Evolutionary conservation across 139 green algal species (phyloP), one percentile per base, ranked within the genome.

Genomic region (Mesotaenium endlicherianum): DNA sequence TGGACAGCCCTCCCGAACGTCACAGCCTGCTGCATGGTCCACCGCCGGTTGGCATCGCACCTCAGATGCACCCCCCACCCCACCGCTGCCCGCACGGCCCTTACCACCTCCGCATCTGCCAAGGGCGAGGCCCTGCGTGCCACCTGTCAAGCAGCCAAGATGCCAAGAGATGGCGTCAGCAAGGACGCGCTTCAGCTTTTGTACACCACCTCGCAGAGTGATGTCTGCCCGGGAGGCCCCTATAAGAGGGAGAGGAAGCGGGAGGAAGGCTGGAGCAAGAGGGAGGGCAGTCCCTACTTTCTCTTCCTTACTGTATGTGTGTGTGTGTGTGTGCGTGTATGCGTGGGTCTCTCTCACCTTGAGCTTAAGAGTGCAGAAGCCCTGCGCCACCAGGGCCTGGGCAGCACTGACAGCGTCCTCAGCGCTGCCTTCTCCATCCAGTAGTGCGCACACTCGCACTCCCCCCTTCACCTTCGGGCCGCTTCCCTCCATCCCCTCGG

Each of bases 31-130:
- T 91, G 70, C 45, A 97, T 58, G 3, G 11, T 82, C 95, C 95
- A 99, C 1, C 70, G 85, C 5, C 93, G 90, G 90, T 99, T 99
- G 49, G 96, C 95, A 60, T 99, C 96, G 0, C 89, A 91, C 0
- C 95, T 88, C 16, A 99, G 82, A 2, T 5, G 74, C 0, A 98
- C 81, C 20, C 64, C 3, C 0, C 77, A 74, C 0, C 93, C 94
- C 3, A 98, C 86, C 0, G 91, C 89, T 0, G 38, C 17, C 0
- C 92, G 75, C 3, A 99, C 82, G 0, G 89, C 90, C 0, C 81
- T 34, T 26, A 98, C 80, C 41, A 91, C 71, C 17, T 82, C 85
- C 0, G 93, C 95, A 86, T 99, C 96, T 3, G 91, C 76, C 11
- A 41, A 20, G 0, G 94, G 95, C 43, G 89, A 83, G 0, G 44